phyloP scores from a whole-genome alignment of 1,139 yeast species.

The Sugiyamaella paludigena region DNA sequence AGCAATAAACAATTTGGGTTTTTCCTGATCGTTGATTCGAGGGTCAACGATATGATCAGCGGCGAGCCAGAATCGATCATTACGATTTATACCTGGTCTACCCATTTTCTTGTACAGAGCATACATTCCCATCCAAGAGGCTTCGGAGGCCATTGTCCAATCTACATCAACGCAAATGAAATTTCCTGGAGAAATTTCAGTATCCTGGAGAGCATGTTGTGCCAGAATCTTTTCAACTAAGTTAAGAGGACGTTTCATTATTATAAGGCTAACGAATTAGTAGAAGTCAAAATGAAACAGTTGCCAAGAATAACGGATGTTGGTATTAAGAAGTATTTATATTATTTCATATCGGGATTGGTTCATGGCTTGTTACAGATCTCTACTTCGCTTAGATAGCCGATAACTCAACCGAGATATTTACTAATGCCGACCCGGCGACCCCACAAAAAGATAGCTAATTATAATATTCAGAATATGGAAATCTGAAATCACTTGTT shows the following conservation, averaged over 20 bases:
- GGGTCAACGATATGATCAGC: conserved; percentile 22
- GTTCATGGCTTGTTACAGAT: too few species aligned
- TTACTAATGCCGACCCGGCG: too few species aligned
- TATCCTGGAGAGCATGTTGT: conserved; percentile 16
- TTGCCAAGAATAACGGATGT: too few species aligned
- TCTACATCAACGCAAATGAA: conserved; percentile 19
- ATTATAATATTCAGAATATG: not conserved
- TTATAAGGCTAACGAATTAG: too few species aligned
- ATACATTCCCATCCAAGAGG: conserved; percentile 19
- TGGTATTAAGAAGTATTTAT: too few species aligned
- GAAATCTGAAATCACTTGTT: not conserved
- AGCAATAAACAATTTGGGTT: conserved; percentile 14
- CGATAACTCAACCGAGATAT: too few species aligned
- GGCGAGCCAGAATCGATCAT: conserved; percentile 19
- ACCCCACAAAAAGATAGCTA: too few species aligned
- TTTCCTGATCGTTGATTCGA: conserved; percentile 17
- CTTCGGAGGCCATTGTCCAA: conserved; percentile 21
- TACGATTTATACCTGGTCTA: conserved; percentile 16
- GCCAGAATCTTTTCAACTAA: conserved; percentile 17
- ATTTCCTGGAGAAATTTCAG: conserved; percentile 17
- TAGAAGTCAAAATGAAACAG: too few species aligned
- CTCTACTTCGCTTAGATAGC: too few species aligned
- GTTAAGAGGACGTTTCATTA: conserved; percentile 13
- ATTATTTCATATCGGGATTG: too few species aligned
- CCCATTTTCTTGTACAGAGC: conserved; percentile 16